Evolutionary conservation across 1,139 yeast genomes (phyloP).

Genomic region (Yamadazyma membranifaciens): DNA sequence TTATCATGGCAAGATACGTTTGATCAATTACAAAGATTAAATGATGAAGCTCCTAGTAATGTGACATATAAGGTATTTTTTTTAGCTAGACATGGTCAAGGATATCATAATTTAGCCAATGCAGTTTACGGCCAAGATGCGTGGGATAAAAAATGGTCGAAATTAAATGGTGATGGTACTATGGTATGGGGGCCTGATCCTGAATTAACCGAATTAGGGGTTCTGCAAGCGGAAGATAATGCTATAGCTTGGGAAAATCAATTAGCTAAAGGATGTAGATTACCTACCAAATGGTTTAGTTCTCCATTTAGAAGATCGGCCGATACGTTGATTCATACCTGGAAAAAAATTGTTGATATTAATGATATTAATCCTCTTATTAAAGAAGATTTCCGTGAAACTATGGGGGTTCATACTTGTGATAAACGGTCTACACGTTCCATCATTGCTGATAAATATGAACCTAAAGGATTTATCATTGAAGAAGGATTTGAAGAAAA

Average conservation of each 20-base stretch:
- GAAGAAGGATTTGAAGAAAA: slow-evolving; percentile 42
- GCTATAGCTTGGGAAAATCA: slow-evolving; percentile 24
- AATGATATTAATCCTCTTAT: slow-evolving; percentile 28
- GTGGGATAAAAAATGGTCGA: slow-evolving; percentile 47
- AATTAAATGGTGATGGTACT: slow-evolving; percentile 41
- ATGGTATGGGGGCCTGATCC: slow-evolving; percentile 51
- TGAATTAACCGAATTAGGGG: slow-evolving; percentile 39
- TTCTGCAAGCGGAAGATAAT: slow-evolving; percentile 37
- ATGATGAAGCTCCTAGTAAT: slow-evolving; percentile 20
- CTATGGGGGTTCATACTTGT: slow-evolving; percentile 45
- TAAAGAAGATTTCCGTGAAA: slow-evolving; percentile 43
- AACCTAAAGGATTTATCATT: slow-evolving; percentile 28
- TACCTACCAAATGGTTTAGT: slow-evolving; percentile 31
- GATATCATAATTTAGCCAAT: slow-evolving; percentile 46
- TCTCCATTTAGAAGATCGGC: slow-evolving; percentile 40
- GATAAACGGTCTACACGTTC: slow-evolving; percentile 40
- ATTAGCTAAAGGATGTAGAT: slow-evolving; percentile 18
- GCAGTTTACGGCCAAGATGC: slow-evolving; percentile 39
- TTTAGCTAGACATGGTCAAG: slow-evolving; percentile 49
- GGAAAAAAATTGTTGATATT: slow-evolving; percentile 30
- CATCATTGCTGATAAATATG: slow-evolving; percentile 31
- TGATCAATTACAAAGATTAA: slow-evolving; percentile 26
- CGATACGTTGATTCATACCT: slow-evolving; percentile 36
- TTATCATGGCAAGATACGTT: slow-evolving; percentile 33
- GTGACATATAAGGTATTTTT: slow-evolving; percentile 38